Base-by-base conservation (phyloP, 495 filamentous ascomycete species). In the Penicillium atrosanguineum region DNA sequence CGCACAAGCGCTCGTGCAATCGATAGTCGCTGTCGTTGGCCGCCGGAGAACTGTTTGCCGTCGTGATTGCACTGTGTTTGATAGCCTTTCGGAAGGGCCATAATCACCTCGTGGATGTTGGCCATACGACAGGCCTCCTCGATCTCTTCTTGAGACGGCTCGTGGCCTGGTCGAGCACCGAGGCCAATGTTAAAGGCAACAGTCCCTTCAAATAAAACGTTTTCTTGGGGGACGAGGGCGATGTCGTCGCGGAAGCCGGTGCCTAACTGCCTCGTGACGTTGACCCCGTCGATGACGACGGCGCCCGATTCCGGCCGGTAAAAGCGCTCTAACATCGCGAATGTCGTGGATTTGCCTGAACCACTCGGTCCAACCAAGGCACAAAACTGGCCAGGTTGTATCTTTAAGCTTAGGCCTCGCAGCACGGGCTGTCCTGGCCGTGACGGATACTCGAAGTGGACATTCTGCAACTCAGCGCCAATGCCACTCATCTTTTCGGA, bases 11-110 rank as follows among this genome's bases (percentile, higher is more conserved):
- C 87, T 25, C 89, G 68, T 4, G 89, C 88, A 49, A 94, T 87
- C 6, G 84, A 80, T n/a, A 92, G 68, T 4, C 88, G 77, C 67
- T 92, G 89, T 60, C 82, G 83, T 69, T 94, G 89, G 0, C 88
- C 89, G 9, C 88, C 89, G 0, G 82, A 86, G 44, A 94, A 76
- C 31, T 74, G 23, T 6, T 83, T 72, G 0, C 87, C 86, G 49
- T 83, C 82, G 38, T 76, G 75, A 4, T 84, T 85, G 42, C 83
- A 83, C n/a, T 75, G 66, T 0, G 85, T 87, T 42, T 85, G 69
- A 55, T 88, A 88, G 5, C 82, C 82, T 2, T 85, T 71, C 0
- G 83, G 83, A 31, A 87, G 59, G 1, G 67, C 64, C 50, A 66
- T 60, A 55, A 88, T 80, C 12, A 75, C 75, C 18, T 84, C 79